phyloP scores from a whole-genome alignment of 345 rosid genomes.

The Euphorbia peplus region DNA sequence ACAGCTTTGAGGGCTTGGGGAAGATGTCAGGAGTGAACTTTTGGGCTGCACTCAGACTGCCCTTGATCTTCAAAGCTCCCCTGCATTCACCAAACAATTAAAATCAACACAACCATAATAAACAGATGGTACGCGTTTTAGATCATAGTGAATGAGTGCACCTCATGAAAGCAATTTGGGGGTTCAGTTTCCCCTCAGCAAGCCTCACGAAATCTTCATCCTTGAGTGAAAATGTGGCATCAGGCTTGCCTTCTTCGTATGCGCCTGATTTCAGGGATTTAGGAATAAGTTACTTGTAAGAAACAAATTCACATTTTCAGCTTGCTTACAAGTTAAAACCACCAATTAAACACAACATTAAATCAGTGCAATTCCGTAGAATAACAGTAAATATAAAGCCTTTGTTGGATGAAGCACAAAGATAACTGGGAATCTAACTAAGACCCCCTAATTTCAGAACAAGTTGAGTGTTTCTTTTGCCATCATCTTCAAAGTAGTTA shows the following conservation, averaged over 20 bases:
- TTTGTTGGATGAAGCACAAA: neutral
- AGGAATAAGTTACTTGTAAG: neutral
- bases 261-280: constrained; percentile 38
- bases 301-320: too few relatives aligned
- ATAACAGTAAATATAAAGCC: neutral
- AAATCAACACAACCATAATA: neutral
- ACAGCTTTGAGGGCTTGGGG: constrained; percentile 93
- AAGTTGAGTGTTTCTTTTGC: too few relatives aligned
- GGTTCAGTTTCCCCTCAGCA: constrained; percentile 87
- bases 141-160: constrained; percentile 9
- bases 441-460: too few relatives aligned
- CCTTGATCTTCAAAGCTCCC: constrained; percentile 93
- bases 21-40: constrained; percentile 95
- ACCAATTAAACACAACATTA: neutral
- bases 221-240: constrained; percentile 76
- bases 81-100: constrained; percentile 38
- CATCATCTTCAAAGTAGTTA: neutral
- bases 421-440: neutral
- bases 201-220: constrained; percentile 94
- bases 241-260: constrained; percentile 86
- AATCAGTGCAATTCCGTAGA: neutral
- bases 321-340: too few relatives aligned
- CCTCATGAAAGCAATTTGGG: constrained; percentile 96
- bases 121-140: neutral
- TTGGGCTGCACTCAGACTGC: constrained; percentile 92